A percentile compares a stretch with the other conserved stretches of the same genome.
phyloP scores from a whole-genome alignment of 2,329 filamentous ascomycete genomes.

The Madurella mycetomatis region DNA sequence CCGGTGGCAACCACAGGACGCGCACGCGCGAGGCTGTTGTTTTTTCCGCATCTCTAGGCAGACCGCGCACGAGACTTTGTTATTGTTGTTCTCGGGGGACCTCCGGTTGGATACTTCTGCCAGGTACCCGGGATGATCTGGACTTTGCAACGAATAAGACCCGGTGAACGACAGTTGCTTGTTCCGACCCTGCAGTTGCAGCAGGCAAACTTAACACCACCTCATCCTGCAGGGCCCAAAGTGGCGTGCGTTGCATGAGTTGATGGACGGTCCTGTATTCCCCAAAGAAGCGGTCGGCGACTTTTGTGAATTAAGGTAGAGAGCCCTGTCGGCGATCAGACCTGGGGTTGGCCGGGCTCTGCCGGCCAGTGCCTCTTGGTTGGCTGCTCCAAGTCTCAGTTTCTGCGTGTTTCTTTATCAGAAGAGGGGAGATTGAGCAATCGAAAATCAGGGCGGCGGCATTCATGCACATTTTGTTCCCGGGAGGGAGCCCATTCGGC shows the following conservation, averaged over 20 bases:
- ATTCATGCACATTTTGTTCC: constrained; percentile 11
- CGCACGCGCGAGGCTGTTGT: background rate
- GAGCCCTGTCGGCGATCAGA: constrained; percentile 19
- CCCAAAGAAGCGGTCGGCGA: background rate
- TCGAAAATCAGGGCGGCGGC: constrained; percentile 1
- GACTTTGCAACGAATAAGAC: background rate
- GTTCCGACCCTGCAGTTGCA: background rate
- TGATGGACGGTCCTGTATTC: background rate
- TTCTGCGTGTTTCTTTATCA: background rate
- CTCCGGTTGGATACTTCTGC: constrained; percentile 7
- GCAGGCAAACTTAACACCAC: constrained; percentile 3
- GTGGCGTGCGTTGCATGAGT: background rate
- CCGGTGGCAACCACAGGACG: background rate
- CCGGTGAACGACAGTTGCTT: background rate
- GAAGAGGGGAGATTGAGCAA: background rate
- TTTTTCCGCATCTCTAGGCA: background rate
- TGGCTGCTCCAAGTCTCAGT: constrained; percentile 1
- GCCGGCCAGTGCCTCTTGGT: too few relatives aligned
- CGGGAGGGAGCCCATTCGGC: constrained; percentile 18
- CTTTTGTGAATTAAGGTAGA: constrained; percentile 3
- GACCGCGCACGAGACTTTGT: background rate
- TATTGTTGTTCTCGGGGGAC: background rate
- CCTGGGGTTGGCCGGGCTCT: constrained; percentile 7
- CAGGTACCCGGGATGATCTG: constrained; percentile 8
- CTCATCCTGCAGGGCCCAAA: constrained; percentile 6